Conservation (phyloP, 2,329 filamentous ascomycete species). For the Fusarium sp. region DNA sequence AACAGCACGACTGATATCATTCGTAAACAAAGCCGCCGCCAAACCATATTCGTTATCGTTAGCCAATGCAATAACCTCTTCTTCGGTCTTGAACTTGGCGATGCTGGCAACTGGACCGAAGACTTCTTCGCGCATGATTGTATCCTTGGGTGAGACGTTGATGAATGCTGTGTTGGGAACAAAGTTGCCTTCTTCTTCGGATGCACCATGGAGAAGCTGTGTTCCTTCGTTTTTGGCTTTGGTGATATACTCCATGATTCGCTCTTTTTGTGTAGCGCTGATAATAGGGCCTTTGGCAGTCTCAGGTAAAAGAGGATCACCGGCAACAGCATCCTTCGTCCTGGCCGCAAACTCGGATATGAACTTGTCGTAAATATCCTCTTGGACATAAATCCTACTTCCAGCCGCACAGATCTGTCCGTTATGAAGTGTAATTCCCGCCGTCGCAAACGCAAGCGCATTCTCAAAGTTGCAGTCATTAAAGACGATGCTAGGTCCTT, state of each 20-base stretch:
- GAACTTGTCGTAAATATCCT: constrained; percentile 60
- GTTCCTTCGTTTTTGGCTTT: constrained; percentile 35
- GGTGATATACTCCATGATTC: constrained; percentile 52
- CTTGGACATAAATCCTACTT: constrained; percentile 69
- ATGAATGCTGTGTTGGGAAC: constrained; percentile 48
- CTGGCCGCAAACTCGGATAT: constrained; percentile 12
- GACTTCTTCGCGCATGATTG: constrained; percentile 29
- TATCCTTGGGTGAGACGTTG: constrained; percentile 33
- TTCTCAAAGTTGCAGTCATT: constrained; percentile 70
- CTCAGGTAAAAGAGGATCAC: constrained; percentile 40
- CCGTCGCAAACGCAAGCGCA: constrained; percentile 63
- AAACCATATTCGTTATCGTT: constrained; percentile 29
- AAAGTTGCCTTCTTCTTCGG: constrained; percentile 40
- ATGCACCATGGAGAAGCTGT: constrained; percentile 34
- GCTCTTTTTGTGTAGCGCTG: constrained; percentile 72
- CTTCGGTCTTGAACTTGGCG: constrained; percentile 29
- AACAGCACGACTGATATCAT: constrained; percentile 55
- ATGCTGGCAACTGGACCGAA: constrained; percentile 31
- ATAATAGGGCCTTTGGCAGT: constrained; percentile 58
- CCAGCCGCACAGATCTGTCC: constrained; percentile 72
- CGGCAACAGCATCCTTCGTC: constrained; percentile 26
- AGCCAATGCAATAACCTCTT: constrained; percentile 11
- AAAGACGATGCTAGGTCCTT: constrained; percentile 70
- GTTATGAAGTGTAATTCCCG: constrained; percentile 62
- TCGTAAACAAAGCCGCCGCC: constrained; percentile 59